Conservation (phyloP, 345 rosid genomes). For the Erodium maritimum region DNA sequence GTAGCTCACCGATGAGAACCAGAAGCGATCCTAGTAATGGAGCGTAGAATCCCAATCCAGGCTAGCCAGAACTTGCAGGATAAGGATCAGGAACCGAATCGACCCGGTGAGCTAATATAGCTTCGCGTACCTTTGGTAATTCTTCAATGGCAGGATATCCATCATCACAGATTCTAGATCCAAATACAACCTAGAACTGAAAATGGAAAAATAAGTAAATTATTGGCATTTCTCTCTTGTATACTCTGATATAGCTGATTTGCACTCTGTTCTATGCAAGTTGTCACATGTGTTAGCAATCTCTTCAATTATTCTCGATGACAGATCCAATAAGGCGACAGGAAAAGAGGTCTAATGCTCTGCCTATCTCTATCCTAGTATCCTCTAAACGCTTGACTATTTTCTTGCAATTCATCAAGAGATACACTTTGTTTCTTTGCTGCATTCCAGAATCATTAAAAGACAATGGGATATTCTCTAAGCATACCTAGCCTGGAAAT, state of each 20-base stretch:
- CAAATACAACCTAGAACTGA: no score
- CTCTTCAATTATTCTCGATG: constrained; percentile 32
- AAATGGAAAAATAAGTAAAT: constrained; percentile 32
- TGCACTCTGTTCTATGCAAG: constrained; percentile 50
- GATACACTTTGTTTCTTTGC: constrained; percentile 52
- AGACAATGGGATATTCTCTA: no score
- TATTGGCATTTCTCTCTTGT: constrained; percentile 55
- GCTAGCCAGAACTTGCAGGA: no score
- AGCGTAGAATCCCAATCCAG: no score
- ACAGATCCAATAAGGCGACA: constrained; percentile 41
- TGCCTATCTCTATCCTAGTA: constrained; percentile 34
- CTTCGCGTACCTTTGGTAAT: no score
- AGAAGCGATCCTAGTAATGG: no score
- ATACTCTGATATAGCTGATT: constrained; percentile 49
- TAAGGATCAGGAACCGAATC: no score
- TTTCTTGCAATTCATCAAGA: constrained; percentile 41
- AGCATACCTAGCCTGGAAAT: no score
- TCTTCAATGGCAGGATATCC: no score
- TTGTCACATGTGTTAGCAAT: constrained; percentile 22
- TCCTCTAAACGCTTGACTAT: constrained; percentile 29
- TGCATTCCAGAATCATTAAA: constrained; percentile 32
- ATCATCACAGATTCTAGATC: no score
- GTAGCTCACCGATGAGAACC: no score
- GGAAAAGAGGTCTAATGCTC: constrained; percentile 47
- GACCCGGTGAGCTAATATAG: no score